Conservation (phyloP, 306 rosid genomes). For the Cucurbita ficifolia region DNA sequence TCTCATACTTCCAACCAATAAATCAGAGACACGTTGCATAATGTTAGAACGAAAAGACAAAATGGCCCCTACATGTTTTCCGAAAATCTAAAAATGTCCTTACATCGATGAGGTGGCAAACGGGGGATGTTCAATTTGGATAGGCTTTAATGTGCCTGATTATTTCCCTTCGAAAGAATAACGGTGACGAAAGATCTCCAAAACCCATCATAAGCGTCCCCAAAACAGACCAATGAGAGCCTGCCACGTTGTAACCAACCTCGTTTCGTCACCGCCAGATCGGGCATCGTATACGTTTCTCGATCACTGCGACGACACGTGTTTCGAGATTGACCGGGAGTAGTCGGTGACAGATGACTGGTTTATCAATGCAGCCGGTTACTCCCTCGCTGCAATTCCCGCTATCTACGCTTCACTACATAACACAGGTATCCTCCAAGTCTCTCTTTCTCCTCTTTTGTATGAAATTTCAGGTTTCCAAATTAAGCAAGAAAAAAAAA, state of each 20-base stretch:
- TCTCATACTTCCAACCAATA: neutral
- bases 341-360: constrained; percentile 18
- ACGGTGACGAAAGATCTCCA: neutral
- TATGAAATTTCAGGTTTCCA: constrained; percentile 7
- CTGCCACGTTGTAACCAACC: constrained; percentile 13
- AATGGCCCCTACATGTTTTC: neutral
- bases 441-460: neutral
- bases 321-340: constrained; percentile 6
- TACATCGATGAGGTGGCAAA: neutral
- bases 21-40: neutral
- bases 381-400: constrained; percentile 23
- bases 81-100: neutral
- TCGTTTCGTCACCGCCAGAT: constrained; percentile 20
- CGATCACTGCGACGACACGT: constrained; percentile 11
- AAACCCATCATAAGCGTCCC: constrained; percentile 7
- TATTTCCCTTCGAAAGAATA: neutral
- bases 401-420: constrained; percentile 12
- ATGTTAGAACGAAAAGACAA: neutral
- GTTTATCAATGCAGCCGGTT: constrained; percentile 28
- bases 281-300: constrained; percentile 15
- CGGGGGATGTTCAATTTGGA: neutral
- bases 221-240: neutral
- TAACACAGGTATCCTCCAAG: constrained; percentile 4
- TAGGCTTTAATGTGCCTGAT: neutral
- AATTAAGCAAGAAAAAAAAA: neutral